phyloP scores from a whole-genome alignment of 768 basidiomycete species.

The Rhodotorula graminis region DNA sequence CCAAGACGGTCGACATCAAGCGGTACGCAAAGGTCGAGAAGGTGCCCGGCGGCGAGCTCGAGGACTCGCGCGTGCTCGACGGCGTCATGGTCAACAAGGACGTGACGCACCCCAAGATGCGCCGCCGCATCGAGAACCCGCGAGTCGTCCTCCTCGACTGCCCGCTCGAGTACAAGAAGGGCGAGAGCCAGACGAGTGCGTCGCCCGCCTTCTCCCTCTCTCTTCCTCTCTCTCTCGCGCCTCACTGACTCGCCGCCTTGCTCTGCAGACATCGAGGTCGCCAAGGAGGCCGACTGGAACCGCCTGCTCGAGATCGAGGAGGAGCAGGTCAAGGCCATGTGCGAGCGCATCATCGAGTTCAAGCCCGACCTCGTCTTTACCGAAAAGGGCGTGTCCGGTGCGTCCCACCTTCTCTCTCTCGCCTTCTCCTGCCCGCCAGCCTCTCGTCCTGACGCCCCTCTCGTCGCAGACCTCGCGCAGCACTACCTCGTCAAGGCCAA shows the following conservation, averaged over 20 bases:
- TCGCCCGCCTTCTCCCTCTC: slow-evolving; percentile 1
- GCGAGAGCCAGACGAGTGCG: slow-evolving; percentile 85
- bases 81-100: slow-evolving; percentile 99
- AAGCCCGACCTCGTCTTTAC: slow-evolving; percentile 93
- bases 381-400: slow-evolving; percentile 95
- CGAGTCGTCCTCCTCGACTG: slow-evolving; percentile 76
- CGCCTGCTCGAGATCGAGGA: slow-evolving; percentile 91
- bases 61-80: slow-evolving; percentile 75
- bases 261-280: slow-evolving; percentile 70
- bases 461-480: slow-evolving; percentile 73
- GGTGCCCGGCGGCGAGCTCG: slow-evolving; percentile 94
- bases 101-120: slow-evolving; percentile 95
- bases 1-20: slow-evolving; percentile 94
- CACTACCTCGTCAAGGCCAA: slow-evolving; percentile 80
- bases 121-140: slow-evolving; percentile 81
- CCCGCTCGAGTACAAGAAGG: slow-evolving; percentile 98
- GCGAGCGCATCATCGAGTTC: slow-evolving; percentile 78
- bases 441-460: too few species aligned
- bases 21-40: slow-evolving; percentile 97
- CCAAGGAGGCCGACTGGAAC: slow-evolving; percentile 88
- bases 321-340: slow-evolving; percentile 86
- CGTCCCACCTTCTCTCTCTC: slow-evolving; percentile 43
- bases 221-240: too few species aligned
- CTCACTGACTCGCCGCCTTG: too few species aligned
- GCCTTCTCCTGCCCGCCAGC: background rate